phyloP scores from a whole-genome alignment of 2,329 filamentous ascomycete species.

The Colletotrichum spinosum region DNA sequence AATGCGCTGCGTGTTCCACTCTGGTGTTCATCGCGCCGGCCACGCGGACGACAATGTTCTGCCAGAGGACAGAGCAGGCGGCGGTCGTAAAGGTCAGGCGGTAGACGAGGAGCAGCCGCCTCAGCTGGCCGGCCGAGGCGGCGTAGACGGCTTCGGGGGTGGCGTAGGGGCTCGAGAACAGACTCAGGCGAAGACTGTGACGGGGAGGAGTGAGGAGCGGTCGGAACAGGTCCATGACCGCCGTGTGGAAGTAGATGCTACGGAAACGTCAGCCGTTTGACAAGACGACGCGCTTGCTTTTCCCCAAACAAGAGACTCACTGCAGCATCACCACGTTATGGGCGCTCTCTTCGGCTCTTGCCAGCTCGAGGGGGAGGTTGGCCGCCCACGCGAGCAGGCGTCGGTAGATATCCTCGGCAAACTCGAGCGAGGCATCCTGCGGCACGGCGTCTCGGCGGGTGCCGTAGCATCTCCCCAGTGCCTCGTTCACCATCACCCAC shows the following conservation, averaged over 20 bases:
- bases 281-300: too few relatives aligned
- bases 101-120: conserved; percentile 14
- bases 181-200: not conserved
- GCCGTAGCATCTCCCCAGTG: not conserved
- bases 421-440: not conserved
- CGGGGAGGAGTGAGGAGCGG: not conserved
- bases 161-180: conserved; percentile 3
- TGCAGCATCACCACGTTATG: conserved; percentile 26
- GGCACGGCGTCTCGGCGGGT: accelerated
- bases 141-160: conserved; percentile 20
- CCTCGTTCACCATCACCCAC: conserved; percentile 10
- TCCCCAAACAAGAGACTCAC: not conserved
- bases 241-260: conserved; percentile 29
- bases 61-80: conserved; percentile 15
- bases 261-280: not conserved
- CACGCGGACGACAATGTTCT: conserved; percentile 18
- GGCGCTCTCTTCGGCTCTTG: not conserved
- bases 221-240: conserved; percentile 17
- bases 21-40: conserved; percentile 22
- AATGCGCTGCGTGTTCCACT: not conserved
- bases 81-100: conserved; percentile 2
- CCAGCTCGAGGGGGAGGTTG: conserved; percentile 1
- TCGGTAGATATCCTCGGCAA: conserved; percentile 11
- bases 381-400: conserved; percentile 16
- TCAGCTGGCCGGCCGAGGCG: conserved; percentile 16